Base-by-base conservation (phyloP, 1,284 basidiomycete genomes). In the Ceratobasidium sp. region DNA sequence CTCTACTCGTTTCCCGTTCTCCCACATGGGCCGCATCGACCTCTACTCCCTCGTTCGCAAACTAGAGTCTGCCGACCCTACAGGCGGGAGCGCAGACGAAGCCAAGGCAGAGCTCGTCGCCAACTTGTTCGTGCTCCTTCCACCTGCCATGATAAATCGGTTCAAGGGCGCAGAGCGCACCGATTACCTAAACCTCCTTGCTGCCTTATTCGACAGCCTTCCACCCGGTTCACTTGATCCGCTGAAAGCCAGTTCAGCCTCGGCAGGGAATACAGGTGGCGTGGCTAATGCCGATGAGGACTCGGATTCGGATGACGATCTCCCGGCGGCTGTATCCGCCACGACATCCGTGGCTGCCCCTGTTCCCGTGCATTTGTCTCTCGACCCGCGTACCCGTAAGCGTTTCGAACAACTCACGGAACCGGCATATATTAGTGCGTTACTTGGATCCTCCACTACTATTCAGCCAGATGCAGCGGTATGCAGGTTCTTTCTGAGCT, bases 71-170 rank as follows among this genome's bases (percentile, higher is more conserved):
- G 76, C 67, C 69, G 79, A 46, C 25, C 77, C 73, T 73, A 77
- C 70, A 77, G 80, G 77, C 40, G 80, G 76, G 69, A 54, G 75
- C 74, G 23, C 59, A 73, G 6, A 82, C 82, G 66, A 79, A 80
- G 21, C 84, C 81, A 76, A 78, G 85, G 54, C 75, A 25, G 85
- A 92, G 75, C 82, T 92, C 2, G 77, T 91, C 14, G 86, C 90
- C 0, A 92, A 91, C 76, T 79, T 92, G 4, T 79, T 86, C 49
- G 83, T 85, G 6, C 89, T 92, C 77, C 82, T 84, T 9, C 82
- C 86, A 0, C 74, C 81, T 9, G 79, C 79, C 4, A 79, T 89
- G 6, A 79, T 83, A 1, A 77, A 81, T 0, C 74, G 81, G 0
- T 81, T 86, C 1, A 78, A 92, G n/a, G 79, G 78, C 3, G 80